Evolutionary conservation across 805 yeast genomes (phyloP).

Genomic region (Saccharomycopsis babjevae): DNA sequence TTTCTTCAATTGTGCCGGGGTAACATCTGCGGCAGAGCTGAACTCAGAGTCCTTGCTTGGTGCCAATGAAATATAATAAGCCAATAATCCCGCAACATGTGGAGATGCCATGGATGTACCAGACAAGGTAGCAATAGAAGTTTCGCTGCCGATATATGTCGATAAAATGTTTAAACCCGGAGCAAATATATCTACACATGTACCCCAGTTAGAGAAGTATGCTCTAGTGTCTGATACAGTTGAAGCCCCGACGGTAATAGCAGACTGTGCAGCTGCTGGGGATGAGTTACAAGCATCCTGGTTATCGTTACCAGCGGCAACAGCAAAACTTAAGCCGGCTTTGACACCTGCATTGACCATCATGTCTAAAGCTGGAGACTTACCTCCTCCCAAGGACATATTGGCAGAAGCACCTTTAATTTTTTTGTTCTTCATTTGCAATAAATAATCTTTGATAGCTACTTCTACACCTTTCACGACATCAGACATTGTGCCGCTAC

Average conservation of each 20-base stretch:
- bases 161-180: slow-evolving; percentile 90
- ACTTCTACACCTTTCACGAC: slow-evolving; percentile 78
- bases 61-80: slow-evolving; percentile 80
- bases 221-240: slow-evolving; percentile 85
- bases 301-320: slow-evolving; percentile 93
- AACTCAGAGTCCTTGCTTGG: slow-evolving; percentile 63
- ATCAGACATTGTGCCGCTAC: slow-evolving; percentile 76
- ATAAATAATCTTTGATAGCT: slow-evolving; percentile 64
- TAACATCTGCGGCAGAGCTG: slow-evolving; percentile 43
- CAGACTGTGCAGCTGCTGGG: slow-evolving; percentile 77
- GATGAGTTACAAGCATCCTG: slow-evolving; percentile 87
- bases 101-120: slow-evolving; percentile 99
- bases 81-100: slow-evolving; percentile 83
- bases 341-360: slow-evolving; percentile 85
- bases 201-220: slow-evolving; percentile 89
- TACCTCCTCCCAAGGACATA: slow-evolving; percentile 93
- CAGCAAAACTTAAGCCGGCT: slow-evolving; percentile 85
- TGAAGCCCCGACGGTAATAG: slow-evolving; percentile 93
- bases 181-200: slow-evolving; percentile 91
- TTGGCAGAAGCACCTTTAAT: slow-evolving; percentile 82
- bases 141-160: slow-evolving; percentile 65
- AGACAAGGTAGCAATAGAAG: slow-evolving; percentile 71
- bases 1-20: slow-evolving; percentile 72
- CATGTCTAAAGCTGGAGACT: slow-evolving; percentile 73
- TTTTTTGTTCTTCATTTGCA: slow-evolving; percentile 39